phyloP scores from a whole-genome alignment of 176 grass and related monocot genomes.

The Zea luxurians region DNA sequence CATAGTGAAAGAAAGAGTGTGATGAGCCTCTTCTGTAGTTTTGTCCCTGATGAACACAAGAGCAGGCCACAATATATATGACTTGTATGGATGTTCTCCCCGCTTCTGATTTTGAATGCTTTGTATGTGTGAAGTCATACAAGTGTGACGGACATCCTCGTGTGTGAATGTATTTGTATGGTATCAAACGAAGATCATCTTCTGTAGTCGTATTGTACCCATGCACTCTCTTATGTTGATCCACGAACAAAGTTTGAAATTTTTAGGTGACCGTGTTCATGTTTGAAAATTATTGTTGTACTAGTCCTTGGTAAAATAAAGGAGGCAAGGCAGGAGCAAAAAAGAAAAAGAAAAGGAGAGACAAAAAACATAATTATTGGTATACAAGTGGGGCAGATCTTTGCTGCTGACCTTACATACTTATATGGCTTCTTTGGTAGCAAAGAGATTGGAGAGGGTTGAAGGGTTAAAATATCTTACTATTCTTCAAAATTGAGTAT shows the following conservation, averaged over 20 bases:
- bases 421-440: too few relatives aligned
- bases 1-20: conserved; percentile 60
- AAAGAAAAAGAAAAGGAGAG: too few relatives aligned
- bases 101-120: background rate
- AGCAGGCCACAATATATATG: background rate
- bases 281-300: too few relatives aligned
- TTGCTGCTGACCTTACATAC: too few relatives aligned
- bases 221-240: background rate
- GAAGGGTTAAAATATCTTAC: too few relatives aligned
- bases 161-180: background rate
- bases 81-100: background rate
- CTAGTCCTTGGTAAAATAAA: too few relatives aligned
- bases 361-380: too few relatives aligned
- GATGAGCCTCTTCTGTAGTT: background rate
- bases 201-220: background rate
- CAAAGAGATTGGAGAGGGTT: too few relatives aligned
- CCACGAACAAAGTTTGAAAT: background rate
- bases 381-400: too few relatives aligned
- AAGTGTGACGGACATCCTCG: background rate
- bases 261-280: too few relatives aligned
- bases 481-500: too few relatives aligned
- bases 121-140: background rate
- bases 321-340: too few relatives aligned
- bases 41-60: background rate
- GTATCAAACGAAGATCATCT: background rate